These are phyloP conservation scores for Globisporangium irregulare DNA, from an alignment of 352 stramenopile genomes.

Conservation along the genomic window DNA sequence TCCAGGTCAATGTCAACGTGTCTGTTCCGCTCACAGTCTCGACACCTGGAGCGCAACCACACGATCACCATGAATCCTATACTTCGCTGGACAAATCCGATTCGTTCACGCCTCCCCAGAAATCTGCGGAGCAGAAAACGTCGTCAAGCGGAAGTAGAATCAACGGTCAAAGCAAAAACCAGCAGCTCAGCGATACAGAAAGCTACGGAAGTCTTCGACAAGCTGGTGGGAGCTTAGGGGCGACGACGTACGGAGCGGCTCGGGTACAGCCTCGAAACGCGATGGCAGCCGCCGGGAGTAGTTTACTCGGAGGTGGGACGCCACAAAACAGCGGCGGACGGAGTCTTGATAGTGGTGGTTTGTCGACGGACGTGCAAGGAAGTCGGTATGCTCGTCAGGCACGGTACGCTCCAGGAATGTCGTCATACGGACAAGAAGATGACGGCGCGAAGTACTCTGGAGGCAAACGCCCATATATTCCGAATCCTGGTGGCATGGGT, in stretches of 20 bases:
- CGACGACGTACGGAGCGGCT: constrained; percentile 35
- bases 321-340: constrained; percentile 40
- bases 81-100: constrained; percentile 30
- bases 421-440: constrained; percentile 43
- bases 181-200: constrained; percentile 46
- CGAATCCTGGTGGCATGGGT: constrained; percentile 23
- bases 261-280: constrained; percentile 59
- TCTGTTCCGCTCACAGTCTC: constrained; percentile 67
- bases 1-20: constrained; percentile 86
- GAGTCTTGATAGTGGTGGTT: constrained; percentile 44
- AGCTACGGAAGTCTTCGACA: constrained; percentile 43
- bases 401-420: constrained; percentile 69
- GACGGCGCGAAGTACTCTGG: constrained; percentile 59
- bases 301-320: constrained; percentile 52
- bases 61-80: constrained; percentile 37
- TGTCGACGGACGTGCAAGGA: constrained; percentile 41
- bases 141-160: constrained; percentile 45
- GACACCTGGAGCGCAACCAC: constrained; percentile 49
- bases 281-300: constrained; percentile 68
- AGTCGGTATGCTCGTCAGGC: constrained; percentile 81
- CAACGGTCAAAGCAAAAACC: constrained; percentile 45
- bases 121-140: constrained; percentile 33
- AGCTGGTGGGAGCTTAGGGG: constrained; percentile 14
- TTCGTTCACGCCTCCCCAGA: constrained; percentile 61
- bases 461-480: constrained; percentile 47